Base-by-base conservation (phyloP, 345 rosid genomes). In the Citropsis articulata region DNA sequence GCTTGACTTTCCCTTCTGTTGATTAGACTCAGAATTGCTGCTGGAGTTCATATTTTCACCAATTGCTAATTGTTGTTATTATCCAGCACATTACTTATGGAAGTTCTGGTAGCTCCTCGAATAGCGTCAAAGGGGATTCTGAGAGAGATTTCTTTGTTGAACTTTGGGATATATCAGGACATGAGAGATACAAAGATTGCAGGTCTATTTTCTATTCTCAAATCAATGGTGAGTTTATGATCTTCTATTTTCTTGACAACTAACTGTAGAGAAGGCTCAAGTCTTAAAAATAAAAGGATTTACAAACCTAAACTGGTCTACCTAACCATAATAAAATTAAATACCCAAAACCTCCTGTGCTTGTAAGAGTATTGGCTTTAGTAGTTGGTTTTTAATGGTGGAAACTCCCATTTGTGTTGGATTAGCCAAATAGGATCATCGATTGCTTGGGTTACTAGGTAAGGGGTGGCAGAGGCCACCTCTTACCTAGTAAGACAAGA, bases 81-180 rank as follows among this genome's bases (percentile, higher is more conserved):
- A 38, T 40, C 31, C 89, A 97, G 99, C 97, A 94, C 70, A 84
- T 84, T 60, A 85, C 91, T 36, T 93, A 90, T 81, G 93, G 97
- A 80, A 91, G 85, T 81, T 81, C 96, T 72, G 83, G 92, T 85
- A 94, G 99, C 86, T 94, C 99, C 61, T 97, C 99, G 33, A 93
- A 85, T 83, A 97, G 94, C 87, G 79, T 91, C 77, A 93, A 88
- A 85, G 97, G 98, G 77, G 98, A 97, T 80, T 64, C 91, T 30
- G 98, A 93, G 83, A 89, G 99, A 89, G 99, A 97, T 78, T 94
- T 97, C 89, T 97, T 97, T 84, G 86, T 94, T 68, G 99, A 97
- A 86, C 97, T 97, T 7, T 97, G 99, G 99, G 99, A 97, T 83
- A 90, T 97, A 69, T 97, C 98, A 36, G 98, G 99, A 27, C 99